Evolutionary conservation across 2,329 filamentous ascomycete species (phyloP).

Genomic region (Fusarium xyrophilum): DNA sequence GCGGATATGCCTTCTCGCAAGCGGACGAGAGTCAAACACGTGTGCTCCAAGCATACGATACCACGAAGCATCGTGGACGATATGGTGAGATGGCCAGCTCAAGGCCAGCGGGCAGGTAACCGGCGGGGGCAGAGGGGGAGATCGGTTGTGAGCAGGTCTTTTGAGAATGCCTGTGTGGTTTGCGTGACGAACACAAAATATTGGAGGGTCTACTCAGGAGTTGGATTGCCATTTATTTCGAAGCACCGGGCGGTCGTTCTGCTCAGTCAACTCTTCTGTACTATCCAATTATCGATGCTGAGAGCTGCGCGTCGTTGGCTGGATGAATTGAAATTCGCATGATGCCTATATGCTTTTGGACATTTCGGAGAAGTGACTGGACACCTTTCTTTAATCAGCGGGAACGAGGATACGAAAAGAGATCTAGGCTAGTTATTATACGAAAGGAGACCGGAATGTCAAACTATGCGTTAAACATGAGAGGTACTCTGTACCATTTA

Average conservation of each 20-base stretch:
- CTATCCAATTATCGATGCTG: slow-evolving; percentile 19
- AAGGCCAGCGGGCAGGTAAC: slow-evolving; percentile 42
- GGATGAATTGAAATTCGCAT: slow-evolving; percentile 19
- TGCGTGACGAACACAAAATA: slow-evolving; percentile 39
- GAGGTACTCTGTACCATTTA: slow-evolving; percentile 2
- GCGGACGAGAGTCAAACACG: slow-evolving; percentile 96
- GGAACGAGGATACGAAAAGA: slow-evolving; percentile 16
- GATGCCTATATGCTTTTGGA: slow-evolving; percentile 4
- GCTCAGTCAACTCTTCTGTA: slow-evolving; percentile 15
- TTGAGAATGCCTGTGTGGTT: slow-evolving; percentile 24
- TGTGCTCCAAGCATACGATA: slow-evolving; percentile 97
- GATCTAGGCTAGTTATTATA: slow-evolving; percentile 24
- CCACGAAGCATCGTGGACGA: slow-evolving; percentile 85
- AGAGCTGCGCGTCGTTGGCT: slow-evolving; percentile 26
- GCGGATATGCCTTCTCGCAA: slow-evolving; percentile 97
- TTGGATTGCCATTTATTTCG: slow-evolving; percentile 38
- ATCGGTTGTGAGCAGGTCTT: slow-evolving; percentile 27
- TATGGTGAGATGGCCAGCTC: slow-evolving; percentile 90
- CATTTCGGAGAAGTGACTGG: not conserved
- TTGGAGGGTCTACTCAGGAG: slow-evolving; percentile 32
- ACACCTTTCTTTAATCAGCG: slow-evolving; percentile 12
- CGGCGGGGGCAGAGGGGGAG: not conserved
- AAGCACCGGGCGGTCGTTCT: slow-evolving; percentile 19
- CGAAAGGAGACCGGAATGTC: slow-evolving; percentile 20
- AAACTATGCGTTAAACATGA: slow-evolving; percentile 22